A percentile compares a stretch with the other conserved stretches of the same genome.
Evolutionary conservation across 208 protist genomes (phyloP).

Genomic region (Trypanosoma boissoni): DNA sequence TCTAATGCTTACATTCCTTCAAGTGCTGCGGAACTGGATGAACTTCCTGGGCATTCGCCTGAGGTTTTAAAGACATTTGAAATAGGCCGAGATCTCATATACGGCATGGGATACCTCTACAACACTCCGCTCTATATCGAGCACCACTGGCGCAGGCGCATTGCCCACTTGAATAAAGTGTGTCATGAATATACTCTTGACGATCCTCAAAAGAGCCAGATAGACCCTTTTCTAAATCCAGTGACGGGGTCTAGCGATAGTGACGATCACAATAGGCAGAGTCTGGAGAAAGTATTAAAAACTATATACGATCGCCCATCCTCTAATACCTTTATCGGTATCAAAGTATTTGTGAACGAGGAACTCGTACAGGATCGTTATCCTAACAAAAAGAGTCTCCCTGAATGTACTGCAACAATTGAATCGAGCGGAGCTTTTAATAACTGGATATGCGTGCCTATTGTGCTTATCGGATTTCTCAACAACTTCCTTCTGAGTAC

Average conservation of each 20-base stretch:
- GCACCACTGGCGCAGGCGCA: conserved; percentile 65
- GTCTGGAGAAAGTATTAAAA: conserved; percentile 23
- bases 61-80: conserved; percentile 29
- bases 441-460: conserved; percentile 58
- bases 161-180: conserved; percentile 42
- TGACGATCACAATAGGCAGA: not conserved
- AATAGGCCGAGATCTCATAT: conserved; percentile 58
- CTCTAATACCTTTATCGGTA: conserved; percentile 55
- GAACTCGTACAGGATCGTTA: conserved; percentile 70
- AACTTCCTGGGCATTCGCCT: conserved; percentile 37
- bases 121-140: conserved; percentile 69
- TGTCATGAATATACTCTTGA: conserved; percentile 14
- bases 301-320: conserved; percentile 52
- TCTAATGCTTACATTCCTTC: conserved; percentile 41
- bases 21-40: conserved; percentile 32
- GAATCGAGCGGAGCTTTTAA: conserved; percentile 48
- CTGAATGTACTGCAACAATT: conserved; percentile 66
- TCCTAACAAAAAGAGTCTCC: conserved; percentile 38
- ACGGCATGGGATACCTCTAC: conserved; percentile 72
- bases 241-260: not conserved
- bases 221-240: conserved; percentile 1
- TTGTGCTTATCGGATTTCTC: conserved; percentile 66
- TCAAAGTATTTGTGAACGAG: conserved; percentile 62
- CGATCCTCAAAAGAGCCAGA: conserved; percentile 1
- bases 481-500: conserved; percentile 51